Percentiles rank a stretch among this genome's conserved stretches.
Evolutionary conservation across 768 basidiomycete genomes (phyloP).

Genomic region (Psilocybe tampanensis): DNA sequence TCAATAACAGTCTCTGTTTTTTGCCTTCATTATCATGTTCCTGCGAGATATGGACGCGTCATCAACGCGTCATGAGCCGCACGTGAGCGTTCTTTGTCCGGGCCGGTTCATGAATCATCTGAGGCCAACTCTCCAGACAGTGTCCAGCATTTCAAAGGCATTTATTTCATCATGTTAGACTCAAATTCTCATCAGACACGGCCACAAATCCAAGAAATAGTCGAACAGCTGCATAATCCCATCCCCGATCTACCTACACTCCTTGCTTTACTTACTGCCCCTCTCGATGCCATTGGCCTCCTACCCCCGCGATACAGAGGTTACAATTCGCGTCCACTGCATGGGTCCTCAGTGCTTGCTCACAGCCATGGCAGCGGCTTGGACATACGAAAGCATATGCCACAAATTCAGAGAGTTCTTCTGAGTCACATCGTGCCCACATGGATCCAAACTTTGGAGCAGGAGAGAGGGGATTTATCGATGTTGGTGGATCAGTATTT

Average conservation of each 20-base stretch:
- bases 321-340: conserved; percentile 34
- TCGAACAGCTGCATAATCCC: conserved; percentile 46
- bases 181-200: conserved; percentile 21
- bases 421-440: conserved; percentile 66
- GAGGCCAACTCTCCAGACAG: too few species aligned
- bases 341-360: neutral
- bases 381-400: conserved; percentile 42
- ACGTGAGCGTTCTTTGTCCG: too few species aligned
- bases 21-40: too few species aligned
- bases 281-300: conserved; percentile 58
- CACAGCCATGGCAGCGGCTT: conserved; percentile 17
- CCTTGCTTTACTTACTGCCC: conserved; percentile 55
- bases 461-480: conserved; percentile 28
- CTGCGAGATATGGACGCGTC: too few species aligned
- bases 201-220: neutral
- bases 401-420: conserved; percentile 64
- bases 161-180: neutral
- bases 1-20: too few species aligned
- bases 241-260: conserved; percentile 53
- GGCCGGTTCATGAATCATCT: too few species aligned
- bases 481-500: conserved; percentile 69
- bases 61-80: too few species aligned
- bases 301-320: conserved; percentile 58
- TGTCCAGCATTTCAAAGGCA: too few species aligned
- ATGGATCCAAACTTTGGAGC: conserved; percentile 63